These are phyloP conservation scores for Pythium grandisporangium DNA, from an alignment of 352 stramenopile species.

Conservation along the genomic window DNA sequence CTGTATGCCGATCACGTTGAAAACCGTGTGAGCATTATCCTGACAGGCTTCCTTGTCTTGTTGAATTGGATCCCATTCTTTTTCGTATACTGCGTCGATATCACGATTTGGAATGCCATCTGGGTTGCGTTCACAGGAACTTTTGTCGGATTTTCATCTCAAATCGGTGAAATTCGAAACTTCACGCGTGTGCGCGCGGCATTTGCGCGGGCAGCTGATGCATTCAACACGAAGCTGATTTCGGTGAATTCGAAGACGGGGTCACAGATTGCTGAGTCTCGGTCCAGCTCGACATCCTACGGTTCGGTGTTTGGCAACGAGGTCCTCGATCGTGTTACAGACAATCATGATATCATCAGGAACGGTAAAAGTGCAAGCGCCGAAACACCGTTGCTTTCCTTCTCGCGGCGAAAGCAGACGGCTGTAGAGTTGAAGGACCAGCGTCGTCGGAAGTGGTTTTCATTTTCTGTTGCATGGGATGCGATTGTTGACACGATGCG, in stretches of 20 bases:
- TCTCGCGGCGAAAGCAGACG: slow-evolving; percentile 79
- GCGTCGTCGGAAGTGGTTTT: slow-evolving; percentile 96
- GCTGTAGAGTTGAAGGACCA: slow-evolving; percentile 82
- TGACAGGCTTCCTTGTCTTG: slow-evolving; percentile 86
- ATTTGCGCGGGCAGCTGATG: slow-evolving; percentile 82
- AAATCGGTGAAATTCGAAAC: slow-evolving; percentile 95
- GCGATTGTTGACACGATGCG: slow-evolving; percentile 96
- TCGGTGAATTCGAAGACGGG: slow-evolving; percentile 68
- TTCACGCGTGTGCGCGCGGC: slow-evolving; percentile 77
- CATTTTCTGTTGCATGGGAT: slow-evolving; percentile 97
- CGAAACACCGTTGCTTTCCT: slow-evolving; percentile 75
- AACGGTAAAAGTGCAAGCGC: slow-evolving; percentile 16
- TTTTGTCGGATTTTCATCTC: slow-evolving; percentile 94
- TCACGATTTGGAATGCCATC: slow-evolving; percentile 97
- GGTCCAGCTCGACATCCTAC: slow-evolving; percentile 14
- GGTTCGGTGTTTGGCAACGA: slow-evolving; percentile 21
- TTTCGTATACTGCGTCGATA: slow-evolving; percentile 97
- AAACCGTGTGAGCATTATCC: slow-evolving; percentile 77
- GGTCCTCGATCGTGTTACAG: slow-evolving; percentile 18
- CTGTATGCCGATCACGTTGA: slow-evolving; percentile 95
- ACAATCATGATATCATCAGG: slow-evolving; percentile 9
- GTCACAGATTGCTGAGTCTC: slow-evolving; percentile 15
- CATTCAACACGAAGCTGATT: slow-evolving; percentile 85
- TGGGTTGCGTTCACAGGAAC: slow-evolving; percentile 96
- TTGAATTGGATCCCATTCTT: slow-evolving; percentile 97